Percentiles rank a stretch among this genome's conserved stretches.
phyloP scores from a whole-genome alignment of 805 yeast genomes.

The baker's yeast (Saccharomyces cerevisiae) region DNA sequence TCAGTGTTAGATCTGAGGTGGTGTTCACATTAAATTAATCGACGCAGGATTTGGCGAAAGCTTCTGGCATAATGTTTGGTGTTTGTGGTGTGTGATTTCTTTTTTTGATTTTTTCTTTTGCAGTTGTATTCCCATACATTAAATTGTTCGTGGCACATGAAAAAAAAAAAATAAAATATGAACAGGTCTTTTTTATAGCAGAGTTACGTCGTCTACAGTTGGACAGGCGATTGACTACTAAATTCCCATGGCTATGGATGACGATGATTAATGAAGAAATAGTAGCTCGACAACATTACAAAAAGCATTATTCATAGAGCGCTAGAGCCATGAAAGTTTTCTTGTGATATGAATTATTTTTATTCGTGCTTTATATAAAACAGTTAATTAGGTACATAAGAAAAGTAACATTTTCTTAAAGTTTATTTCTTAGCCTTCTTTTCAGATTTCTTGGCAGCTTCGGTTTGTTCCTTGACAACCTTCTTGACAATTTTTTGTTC shows the following conservation, averaged over 20 bases:
- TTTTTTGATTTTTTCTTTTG: too few relatives aligned
- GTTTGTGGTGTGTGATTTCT: not conserved
- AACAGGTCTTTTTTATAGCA: too few relatives aligned
- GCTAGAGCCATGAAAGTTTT: not conserved
- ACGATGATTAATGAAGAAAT: too few relatives aligned
- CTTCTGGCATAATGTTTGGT: not conserved
- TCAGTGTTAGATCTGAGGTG: not conserved
- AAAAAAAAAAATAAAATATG: too few relatives aligned
- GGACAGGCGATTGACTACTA: too few relatives aligned
- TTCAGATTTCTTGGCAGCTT: constrained; percentile 66
- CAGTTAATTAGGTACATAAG: not conserved
- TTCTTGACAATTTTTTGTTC: constrained; percentile 99
- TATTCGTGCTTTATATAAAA: not conserved
- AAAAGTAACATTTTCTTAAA: constrained; percentile 4
- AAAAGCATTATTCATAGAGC: not conserved
- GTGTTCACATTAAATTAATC: too few relatives aligned
- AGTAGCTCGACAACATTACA: not conserved
- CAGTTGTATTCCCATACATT: too few relatives aligned
- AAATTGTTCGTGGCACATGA: too few relatives aligned
- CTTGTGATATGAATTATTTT: not conserved
- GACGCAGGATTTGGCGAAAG: not conserved
- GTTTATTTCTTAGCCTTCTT: constrained; percentile 28
- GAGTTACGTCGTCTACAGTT: too few relatives aligned
- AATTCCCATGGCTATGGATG: too few relatives aligned
- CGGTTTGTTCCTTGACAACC: constrained; percentile 94